Conservation (phyloP, 148 eudicot species). For the Heliamphora exappendiculata region DNA sequence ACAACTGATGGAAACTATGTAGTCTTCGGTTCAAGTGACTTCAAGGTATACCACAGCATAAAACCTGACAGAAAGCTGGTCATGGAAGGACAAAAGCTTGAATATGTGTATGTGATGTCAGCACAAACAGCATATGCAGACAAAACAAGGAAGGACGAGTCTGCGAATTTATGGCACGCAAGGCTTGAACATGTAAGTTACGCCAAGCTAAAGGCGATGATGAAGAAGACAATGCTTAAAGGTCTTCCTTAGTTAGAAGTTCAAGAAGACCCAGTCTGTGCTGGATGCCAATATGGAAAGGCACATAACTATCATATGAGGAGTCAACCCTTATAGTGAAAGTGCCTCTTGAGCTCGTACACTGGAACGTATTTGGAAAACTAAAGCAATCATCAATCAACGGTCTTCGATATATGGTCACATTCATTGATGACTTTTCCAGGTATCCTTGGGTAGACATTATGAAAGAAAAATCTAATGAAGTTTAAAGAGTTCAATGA, state of each 20-base stretch:
- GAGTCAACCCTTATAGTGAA: neutral
- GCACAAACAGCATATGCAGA: neutral
- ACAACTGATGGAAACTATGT: slow-evolving; percentile 4
- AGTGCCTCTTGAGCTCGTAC: neutral
- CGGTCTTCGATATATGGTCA: neutral
- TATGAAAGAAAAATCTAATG: neutral
- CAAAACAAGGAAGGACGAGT: slow-evolving; percentile 8
- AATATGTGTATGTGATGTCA: slow-evolving; percentile 4
- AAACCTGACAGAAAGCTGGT: neutral
- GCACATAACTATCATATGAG: neutral
- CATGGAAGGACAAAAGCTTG: neutral
- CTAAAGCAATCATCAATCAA: neutral
- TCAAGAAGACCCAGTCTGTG: neutral
- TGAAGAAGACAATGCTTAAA: neutral
- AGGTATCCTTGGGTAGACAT: neutral
- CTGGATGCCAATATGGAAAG: slow-evolving; percentile 3
- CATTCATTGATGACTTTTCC: neutral
- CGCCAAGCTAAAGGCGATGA: neutral
- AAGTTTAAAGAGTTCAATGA: neutral
- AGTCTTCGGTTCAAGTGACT: neutral
- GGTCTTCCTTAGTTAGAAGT: neutral
- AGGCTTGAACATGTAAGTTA: too few species aligned
- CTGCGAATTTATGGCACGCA: too few species aligned
- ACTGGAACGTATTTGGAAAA: neutral
- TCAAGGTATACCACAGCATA: neutral